These are phyloP conservation scores for Mycena alexandri DNA, from an alignment of 768 basidiomycete genomes.

Conservation along the genomic window DNA sequence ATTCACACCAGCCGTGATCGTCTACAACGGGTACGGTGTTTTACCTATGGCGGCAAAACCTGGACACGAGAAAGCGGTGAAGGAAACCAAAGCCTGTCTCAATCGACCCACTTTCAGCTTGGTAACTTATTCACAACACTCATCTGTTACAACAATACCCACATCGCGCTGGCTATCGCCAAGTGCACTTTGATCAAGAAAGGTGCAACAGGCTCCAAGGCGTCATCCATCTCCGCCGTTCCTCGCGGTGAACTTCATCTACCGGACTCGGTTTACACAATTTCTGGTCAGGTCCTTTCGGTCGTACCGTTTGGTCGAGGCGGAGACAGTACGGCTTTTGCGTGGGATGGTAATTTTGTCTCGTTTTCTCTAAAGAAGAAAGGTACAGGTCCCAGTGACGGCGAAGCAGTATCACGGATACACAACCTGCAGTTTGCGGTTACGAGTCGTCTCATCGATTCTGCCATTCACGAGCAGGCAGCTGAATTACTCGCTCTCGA, in stretches of 20 bases:
- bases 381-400: background rate
- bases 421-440: slow-evolving; percentile 6
- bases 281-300: slow-evolving; percentile 12
- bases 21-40: slow-evolving; percentile 37
- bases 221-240: slow-evolving; percentile 6
- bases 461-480: background rate
- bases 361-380: slow-evolving; percentile 9
- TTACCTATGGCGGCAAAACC: slow-evolving; percentile 36
- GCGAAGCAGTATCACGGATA: background rate
- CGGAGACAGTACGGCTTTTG: background rate
- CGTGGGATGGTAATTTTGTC: slow-evolving; percentile 14
- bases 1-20: slow-evolving; percentile 39
- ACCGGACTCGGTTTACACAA: background rate
- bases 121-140: slow-evolving; percentile 13
- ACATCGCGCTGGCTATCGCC: slow-evolving; percentile 13
- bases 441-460: slow-evolving; percentile 10
- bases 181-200: slow-evolving; percentile 12
- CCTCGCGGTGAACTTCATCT: slow-evolving; percentile 8
- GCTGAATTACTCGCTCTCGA: background rate
- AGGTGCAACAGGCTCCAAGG: background rate
- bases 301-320: background rate
- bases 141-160: slow-evolving; percentile 4
- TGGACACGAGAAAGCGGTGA: slow-evolving; percentile 35
- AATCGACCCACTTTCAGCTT: slow-evolving; percentile 12
- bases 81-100: slow-evolving; percentile 2